Evolutionary conservation across 805 yeast species (phyloP), one percentile per base, ranked within the genome.

Genomic region (Teunomyces stri): DNA sequence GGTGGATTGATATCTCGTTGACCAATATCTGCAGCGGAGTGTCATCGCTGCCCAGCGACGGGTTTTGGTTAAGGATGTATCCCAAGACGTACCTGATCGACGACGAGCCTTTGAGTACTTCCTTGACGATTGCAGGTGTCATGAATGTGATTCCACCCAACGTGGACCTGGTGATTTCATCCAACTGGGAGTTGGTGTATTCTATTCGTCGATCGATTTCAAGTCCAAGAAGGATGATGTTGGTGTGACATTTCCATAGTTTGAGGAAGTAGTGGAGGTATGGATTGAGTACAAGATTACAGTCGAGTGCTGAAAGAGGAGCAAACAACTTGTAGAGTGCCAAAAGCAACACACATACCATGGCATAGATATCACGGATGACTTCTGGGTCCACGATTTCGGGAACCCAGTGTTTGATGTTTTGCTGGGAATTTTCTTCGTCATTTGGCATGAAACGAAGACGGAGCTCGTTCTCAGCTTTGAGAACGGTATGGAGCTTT

Each of bases 241-340:
- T 75, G 2, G 90, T 83, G 55, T 81, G 80, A 36, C 79, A 74
- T 54, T 84, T 82, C 92, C 94, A 87, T 5, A 80, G 58, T 41
- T 79, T 78, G 7, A 84, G 65, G 50, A 82, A 77, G 41, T 74
- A 70, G 16, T 78, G 77, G 41, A 81, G 58, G 56, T 83, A 87
- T 16, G 94, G 94, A 56, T 84, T 84, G 43, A 79, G 52, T 16
- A 76, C 71, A 5, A 78, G 56, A 49, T 74, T 76, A 42, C 67
- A 66, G 29, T 38, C 37, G 35, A 33, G 16, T 16, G 31, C 55
- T n/a, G 47, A 46, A 4, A 52, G 56, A 10, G 61, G 63, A 5
- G 57, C 58, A 54, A 66, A 67, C 34, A 70, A 53, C 52, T 69
- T 66, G 49, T 61, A 59, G 16, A 72, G 54, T 6, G 65, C 58